These are phyloP conservation scores for Cyphellophora europaea DNA, from an alignment of 2,329 filamentous ascomycete species.

Conservation along the genomic window DNA sequence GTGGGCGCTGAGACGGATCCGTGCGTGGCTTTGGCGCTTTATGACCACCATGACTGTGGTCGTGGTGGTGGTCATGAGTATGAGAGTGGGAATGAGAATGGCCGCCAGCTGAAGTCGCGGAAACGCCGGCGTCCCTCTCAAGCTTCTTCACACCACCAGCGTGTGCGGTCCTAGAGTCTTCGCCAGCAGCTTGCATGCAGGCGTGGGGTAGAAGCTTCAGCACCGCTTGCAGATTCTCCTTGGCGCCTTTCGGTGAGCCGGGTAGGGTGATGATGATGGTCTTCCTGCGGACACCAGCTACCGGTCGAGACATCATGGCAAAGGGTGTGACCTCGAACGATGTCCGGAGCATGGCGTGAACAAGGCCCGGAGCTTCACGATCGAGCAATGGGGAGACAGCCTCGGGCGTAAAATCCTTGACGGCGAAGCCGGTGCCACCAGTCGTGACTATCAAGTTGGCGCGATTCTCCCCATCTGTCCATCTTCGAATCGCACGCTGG, in stretches of 20 bases:
- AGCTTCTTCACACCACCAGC: constrained; percentile 72
- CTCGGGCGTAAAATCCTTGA: constrained; percentile 81
- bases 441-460: constrained; percentile 76
- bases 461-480: constrained; percentile 51
- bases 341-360: constrained; percentile 86
- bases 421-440: constrained; percentile 86
- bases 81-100: constrained; percentile 20
- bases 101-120: constrained; percentile 4
- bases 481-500: constrained; percentile 60
- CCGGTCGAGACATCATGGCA: constrained; percentile 91
- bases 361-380: constrained; percentile 76
- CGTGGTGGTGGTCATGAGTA: constrained; percentile 33
- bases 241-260: constrained; percentile 89
- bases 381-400: constrained; percentile 72
- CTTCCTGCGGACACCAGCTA: constrained; percentile 75
- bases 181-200: constrained; percentile 79
- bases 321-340: constrained; percentile 86
- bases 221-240: constrained; percentile 82
- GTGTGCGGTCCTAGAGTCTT: constrained; percentile 71
- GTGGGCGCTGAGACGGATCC: constrained; percentile 45
- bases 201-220: constrained; percentile 89
- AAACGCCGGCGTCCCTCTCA: constrained; percentile 69
- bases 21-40: constrained; percentile 63
- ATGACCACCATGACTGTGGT: constrained; percentile 50
- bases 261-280: constrained; percentile 82